phyloP scores from a whole-genome alignment of 257 asterid species.

The Solanum chiquidenum region DNA sequence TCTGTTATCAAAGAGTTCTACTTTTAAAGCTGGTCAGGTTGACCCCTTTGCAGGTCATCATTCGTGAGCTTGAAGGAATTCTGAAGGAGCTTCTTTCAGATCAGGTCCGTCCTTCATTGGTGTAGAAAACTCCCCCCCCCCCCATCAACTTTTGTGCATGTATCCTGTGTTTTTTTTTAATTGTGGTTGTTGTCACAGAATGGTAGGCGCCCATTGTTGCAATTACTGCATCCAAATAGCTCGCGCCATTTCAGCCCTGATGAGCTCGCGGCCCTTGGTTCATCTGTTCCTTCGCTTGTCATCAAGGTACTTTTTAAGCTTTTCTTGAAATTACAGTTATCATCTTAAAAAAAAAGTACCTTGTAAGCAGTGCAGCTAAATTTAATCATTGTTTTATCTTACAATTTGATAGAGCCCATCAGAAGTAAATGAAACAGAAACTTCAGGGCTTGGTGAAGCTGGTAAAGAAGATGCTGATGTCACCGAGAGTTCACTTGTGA shows the following conservation, averaged over 20 bases:
- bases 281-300: slow-evolving; percentile 51
- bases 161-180: background rate
- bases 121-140: background rate
- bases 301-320: slow-evolving; percentile 29
- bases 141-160: background rate
- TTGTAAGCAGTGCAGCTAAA: background rate
- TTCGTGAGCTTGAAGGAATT: slow-evolving; percentile 51
- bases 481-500: slow-evolving; percentile 9
- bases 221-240: slow-evolving; percentile 79
- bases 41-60: slow-evolving; percentile 38
- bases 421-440: slow-evolving; percentile 7
- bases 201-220: slow-evolving; percentile 68
- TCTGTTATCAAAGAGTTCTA: background rate
- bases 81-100: slow-evolving; percentile 64
- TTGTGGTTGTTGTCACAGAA: slow-evolving; percentile 26
- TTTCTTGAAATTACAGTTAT: background rate
- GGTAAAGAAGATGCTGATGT: slow-evolving; percentile 21
- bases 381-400: background rate
- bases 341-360: background rate
- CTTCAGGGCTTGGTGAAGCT: slow-evolving; percentile 23
- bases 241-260: slow-evolving; percentile 65
- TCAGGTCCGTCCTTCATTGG: slow-evolving; percentile 41
- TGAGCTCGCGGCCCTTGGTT: slow-evolving; percentile 45
- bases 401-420: slow-evolving; percentile 19
- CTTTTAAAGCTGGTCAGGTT: background rate